Evolutionary conservation across 768 basidiomycete species (phyloP).

Genomic region (Crucibulum laeve): DNA sequence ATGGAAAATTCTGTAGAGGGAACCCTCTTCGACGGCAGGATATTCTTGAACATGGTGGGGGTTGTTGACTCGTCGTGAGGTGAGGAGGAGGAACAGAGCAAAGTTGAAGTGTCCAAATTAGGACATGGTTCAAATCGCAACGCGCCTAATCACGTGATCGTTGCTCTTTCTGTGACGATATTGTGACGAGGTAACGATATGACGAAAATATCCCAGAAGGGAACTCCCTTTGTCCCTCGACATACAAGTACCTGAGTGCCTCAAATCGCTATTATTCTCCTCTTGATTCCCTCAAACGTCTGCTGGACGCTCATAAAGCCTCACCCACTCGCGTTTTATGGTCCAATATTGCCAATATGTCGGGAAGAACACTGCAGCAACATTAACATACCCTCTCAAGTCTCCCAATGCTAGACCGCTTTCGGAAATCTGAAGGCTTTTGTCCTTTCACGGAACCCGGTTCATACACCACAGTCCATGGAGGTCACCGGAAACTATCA

Average conservation of each 20-base stretch:
- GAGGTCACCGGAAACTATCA: no score
- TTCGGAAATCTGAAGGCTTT: no score
- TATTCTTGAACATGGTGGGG: conserved; percentile 73
- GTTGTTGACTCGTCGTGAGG: conserved; percentile 6
- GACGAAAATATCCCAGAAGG: conserved; percentile 6
- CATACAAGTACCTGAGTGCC: no score
- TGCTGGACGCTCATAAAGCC: no score
- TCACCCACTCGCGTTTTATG: background rate
- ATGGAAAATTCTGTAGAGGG: conserved; percentile 71
- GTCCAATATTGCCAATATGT: no score
- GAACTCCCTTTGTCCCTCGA: conserved; percentile 9
- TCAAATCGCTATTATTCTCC: no score
- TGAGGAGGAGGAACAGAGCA: conserved; percentile 5
- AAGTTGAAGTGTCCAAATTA: conserved; percentile 24
- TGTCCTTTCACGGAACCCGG: no score
- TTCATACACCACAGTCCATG: no score
- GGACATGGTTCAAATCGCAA: conserved; percentile 26
- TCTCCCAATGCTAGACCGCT: no score
- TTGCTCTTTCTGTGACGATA: conserved; percentile 14
- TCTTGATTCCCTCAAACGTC: background rate
- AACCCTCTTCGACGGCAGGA: conserved; percentile 65
- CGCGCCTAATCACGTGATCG: conserved; percentile 24
- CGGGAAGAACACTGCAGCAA: no score
- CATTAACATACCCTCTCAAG: no score
- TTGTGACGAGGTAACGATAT: conserved; percentile 2